Evolutionary conservation across 306 rosid species (phyloP), one percentile per base, ranked within the genome.

Genomic region (Corylus heterophylla): DNA sequence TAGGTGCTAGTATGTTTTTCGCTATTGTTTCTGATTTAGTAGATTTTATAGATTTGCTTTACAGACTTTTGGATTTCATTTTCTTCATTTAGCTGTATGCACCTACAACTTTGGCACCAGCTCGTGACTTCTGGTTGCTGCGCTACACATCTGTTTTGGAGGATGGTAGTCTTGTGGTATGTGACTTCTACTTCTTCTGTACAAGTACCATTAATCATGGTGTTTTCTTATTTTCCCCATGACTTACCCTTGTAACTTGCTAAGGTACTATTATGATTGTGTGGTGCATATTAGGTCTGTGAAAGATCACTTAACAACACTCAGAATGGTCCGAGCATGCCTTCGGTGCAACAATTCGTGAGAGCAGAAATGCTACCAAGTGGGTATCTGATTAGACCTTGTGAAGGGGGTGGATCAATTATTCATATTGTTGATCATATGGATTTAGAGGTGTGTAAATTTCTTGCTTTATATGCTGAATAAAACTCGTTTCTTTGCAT

Each of bases 241-340:
- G 37, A 20, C 37, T 35, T 48, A 14, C 58, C 68, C 56, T 14
- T 44, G 27, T 66, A 44, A 55, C 63, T 81, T 69, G 29, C 54
- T 74, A 11, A 54, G 69, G 55, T 52, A 50, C 22, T 64, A 63
- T 56, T 56, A 13, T 81, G 80, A 56, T 77, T 86, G 76, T 56
- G 13, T 78, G 62, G 42, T 50, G 58, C 44, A 82, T 74, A 29
- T 66, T 81, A 94, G 98, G 89, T 93, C 14, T 95, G 99, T 89
- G 99, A 95, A 91, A 93, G 99, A 82, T 95, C 99, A 64, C 98
- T 95, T 27, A 93, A 95, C 90, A 93, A 95, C 82, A 95, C 94
- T 85, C 99, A 91, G 83, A 95, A 95, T 76, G 99, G 99, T 71
- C 99, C 98, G 39, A 84, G 90, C 62, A 93, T 95, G 94, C 99